phyloP scores from a whole-genome alignment of 1,284 basidiomycete species.

The Apiotrichum akiyoshidainum region DNA sequence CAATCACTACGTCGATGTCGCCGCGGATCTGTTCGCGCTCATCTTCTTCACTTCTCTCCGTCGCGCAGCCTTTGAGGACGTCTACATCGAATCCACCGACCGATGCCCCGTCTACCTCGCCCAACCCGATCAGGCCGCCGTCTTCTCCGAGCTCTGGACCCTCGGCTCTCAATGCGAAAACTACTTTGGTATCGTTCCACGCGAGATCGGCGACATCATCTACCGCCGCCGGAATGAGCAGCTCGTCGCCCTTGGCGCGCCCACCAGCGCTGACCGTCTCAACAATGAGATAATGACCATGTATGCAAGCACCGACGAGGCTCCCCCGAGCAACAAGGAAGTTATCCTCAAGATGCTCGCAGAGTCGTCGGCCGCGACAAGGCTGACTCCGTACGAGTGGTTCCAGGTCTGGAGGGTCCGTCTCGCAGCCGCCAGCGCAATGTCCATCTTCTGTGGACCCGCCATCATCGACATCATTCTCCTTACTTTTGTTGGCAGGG shows the following conservation, averaged over 20 bases:
- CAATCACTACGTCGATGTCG: slow-evolving; percentile 7
- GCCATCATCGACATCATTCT: slow-evolving; percentile 14
- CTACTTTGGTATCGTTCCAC: slow-evolving; percentile 16
- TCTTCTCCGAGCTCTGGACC: slow-evolving; percentile 17
- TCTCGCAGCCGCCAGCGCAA: slow-evolving; percentile 10
- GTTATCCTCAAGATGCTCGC: slow-evolving; percentile 12
- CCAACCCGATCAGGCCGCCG: slow-evolving; percentile 14
- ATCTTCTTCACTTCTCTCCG: slow-evolving; percentile 15
- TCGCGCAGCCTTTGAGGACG: slow-evolving; percentile 17
- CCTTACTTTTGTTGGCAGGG: slow-evolving; percentile 14
- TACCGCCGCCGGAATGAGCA: slow-evolving; percentile 7
- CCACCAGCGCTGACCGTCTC: slow-evolving; percentile 2
- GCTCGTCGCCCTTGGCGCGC: slow-evolving; percentile 8
- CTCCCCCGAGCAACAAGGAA: background rate
- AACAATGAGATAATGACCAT: slow-evolving; percentile 19
- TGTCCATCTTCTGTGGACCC: slow-evolving; percentile 14
- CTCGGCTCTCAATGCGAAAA: slow-evolving; percentile 19
- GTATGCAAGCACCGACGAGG: slow-evolving; percentile 9
- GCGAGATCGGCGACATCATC: slow-evolving; percentile 16
- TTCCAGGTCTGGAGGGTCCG: slow-evolving; percentile 12
- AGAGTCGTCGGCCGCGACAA: slow-evolving; percentile 6
- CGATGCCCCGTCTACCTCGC: slow-evolving; percentile 14
- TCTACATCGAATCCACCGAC: slow-evolving; percentile 17
- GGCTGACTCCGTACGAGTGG: slow-evolving; percentile 7
- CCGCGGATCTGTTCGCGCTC: slow-evolving; percentile 16